These are phyloP conservation scores for Cyberlindnera sargentensis DNA, from an alignment of 805 yeast genomes.

Conservation along the genomic window DNA sequence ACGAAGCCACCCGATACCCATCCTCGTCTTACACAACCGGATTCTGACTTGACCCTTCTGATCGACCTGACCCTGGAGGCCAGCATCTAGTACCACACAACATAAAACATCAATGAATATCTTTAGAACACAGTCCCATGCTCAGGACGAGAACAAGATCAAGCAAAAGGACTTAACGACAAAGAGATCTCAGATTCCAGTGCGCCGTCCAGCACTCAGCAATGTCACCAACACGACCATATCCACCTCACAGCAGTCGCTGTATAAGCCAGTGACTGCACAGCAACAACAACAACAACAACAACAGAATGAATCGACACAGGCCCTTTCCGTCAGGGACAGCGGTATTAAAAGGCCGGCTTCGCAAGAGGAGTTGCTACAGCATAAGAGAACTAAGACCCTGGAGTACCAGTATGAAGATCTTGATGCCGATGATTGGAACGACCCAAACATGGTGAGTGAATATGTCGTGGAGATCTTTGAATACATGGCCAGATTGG, in stretches of 20 bases:
- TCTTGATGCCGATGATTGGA: slow-evolving; percentile 69
- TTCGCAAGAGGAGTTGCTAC: slow-evolving; percentile 14
- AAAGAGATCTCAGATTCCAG: slow-evolving; percentile 20
- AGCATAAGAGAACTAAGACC: slow-evolving; percentile 18
- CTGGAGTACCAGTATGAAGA: slow-evolving; percentile 55
- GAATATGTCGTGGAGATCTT: slow-evolving; percentile 89
- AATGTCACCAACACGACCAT: slow-evolving; percentile 23
- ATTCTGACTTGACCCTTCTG: no score
- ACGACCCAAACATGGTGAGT: slow-evolving; percentile 85
- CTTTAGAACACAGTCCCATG: slow-evolving; percentile 4
- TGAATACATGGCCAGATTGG: slow-evolving; percentile 67
- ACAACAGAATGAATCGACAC: background rate
- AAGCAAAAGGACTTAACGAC: slow-evolving; percentile 3
- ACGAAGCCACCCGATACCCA: no score
- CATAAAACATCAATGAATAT: background rate
- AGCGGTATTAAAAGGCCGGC: slow-evolving; percentile 39
- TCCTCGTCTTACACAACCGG: no score
- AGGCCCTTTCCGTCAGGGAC: slow-evolving; percentile 1
- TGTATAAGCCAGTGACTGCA: slow-evolving; percentile 4
- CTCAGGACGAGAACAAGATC: slow-evolving; percentile 19
- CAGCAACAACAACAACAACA: background rate
- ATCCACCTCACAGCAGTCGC: slow-evolving; percentile 3
- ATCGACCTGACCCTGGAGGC: no score
- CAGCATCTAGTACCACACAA: no score
- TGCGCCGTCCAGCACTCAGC: slow-evolving; percentile 22